Conservation (phyloP, 768 basidiomycete genomes). For the Mycena epipterygia region DNA sequence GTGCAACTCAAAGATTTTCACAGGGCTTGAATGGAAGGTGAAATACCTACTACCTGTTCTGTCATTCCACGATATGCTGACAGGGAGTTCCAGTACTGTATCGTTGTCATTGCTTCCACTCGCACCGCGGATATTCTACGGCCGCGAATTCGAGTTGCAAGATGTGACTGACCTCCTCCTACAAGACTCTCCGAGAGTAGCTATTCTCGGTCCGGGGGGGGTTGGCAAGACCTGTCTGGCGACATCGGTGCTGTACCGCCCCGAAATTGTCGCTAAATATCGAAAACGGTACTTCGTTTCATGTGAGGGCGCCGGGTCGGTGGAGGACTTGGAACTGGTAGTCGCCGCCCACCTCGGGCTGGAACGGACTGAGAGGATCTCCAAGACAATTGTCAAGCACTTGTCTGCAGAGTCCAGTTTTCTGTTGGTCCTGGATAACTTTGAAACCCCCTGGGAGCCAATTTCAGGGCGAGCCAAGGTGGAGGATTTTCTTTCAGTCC, state of each 20-base stretch:
- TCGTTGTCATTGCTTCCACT: not conserved
- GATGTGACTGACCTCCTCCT: not conserved
- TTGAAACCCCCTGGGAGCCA: not conserved
- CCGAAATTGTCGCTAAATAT: slow-evolving; percentile 1
- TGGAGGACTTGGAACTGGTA: not conserved
- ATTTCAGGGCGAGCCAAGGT: not conserved
- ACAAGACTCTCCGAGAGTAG: slow-evolving; percentile 5
- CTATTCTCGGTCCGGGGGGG: slow-evolving; percentile 12
- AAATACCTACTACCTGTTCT: too few species aligned
- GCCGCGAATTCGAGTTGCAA: slow-evolving; percentile 17
- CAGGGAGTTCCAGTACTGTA: not conserved
- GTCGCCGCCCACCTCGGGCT: not conserved
- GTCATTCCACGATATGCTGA: too few species aligned
- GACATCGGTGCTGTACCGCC: not conserved
- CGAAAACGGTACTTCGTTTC: not conserved
- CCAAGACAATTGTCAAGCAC: not conserved
- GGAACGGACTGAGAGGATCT: not conserved
- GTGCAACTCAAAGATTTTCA: too few species aligned
- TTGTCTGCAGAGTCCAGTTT: not conserved
- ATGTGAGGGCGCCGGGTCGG: not conserved
- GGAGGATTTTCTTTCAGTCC: slow-evolving; percentile 3
- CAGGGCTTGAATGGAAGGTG: too few species aligned
- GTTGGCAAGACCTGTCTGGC: slow-evolving; percentile 15
- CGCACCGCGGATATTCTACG: slow-evolving; percentile 19
- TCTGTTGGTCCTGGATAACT: slow-evolving; percentile 7